Conservation (phyloP, 306 rosid genomes). For the Abrus precatorius region DNA sequence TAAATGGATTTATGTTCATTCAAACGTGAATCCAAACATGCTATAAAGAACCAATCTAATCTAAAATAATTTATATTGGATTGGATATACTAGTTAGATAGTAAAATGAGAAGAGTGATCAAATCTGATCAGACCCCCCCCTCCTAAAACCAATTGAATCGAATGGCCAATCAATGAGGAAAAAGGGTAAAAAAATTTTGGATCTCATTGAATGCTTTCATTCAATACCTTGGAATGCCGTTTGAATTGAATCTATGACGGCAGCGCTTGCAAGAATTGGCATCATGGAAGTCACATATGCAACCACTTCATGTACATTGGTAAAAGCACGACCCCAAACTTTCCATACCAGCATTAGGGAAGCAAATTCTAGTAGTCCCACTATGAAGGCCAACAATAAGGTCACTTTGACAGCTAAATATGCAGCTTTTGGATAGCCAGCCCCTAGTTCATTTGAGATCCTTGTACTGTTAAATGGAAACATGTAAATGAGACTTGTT, state of each 20-base stretch:
- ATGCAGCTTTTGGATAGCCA: constrained; percentile 66
- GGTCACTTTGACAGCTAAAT: constrained; percentile 66
- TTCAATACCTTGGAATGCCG: constrained; percentile 53
- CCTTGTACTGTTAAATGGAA: constrained; percentile 62
- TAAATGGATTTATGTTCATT: no score
- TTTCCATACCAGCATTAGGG: constrained; percentile 61
- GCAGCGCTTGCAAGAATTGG: constrained; percentile 50
- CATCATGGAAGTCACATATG: constrained; percentile 65
- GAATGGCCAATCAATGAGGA: background rate
- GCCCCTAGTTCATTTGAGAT: constrained; percentile 87
- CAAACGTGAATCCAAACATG: no score
- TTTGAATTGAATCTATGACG: constrained; percentile 57
- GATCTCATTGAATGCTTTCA: constrained; percentile 23
- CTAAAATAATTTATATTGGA: background rate
- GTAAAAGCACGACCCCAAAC: constrained; percentile 79
- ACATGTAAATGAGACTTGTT: constrained; percentile 1
- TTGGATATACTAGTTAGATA: background rate
- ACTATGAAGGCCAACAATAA: constrained; percentile 53
- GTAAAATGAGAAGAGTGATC: background rate
- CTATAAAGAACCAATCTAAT: background rate
- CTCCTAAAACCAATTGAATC: background rate
- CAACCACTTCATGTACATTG: constrained; percentile 67
- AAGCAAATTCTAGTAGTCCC: constrained; percentile 56
- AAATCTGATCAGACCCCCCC: background rate
- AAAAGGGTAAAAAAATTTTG: background rate